These are phyloP conservation scores for Aspergillus baeticus DNA, from an alignment of 495 filamentous ascomycete species.

Conservation along the genomic window DNA sequence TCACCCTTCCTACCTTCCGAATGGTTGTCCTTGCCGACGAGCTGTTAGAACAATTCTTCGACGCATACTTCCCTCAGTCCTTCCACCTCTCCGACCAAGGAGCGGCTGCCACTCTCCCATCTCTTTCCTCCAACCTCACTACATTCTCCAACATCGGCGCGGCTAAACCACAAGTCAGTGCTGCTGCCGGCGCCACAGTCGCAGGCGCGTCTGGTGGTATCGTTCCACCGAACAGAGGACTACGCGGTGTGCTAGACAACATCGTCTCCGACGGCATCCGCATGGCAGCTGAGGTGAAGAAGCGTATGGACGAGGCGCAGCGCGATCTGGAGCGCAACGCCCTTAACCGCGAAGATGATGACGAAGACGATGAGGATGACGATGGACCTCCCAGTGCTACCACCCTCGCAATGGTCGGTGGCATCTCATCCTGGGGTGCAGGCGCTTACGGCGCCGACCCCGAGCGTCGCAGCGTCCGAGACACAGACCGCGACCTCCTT, in stretches of 20 bases:
- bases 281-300: conserved; percentile 84
- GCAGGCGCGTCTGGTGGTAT: conserved; percentile 51
- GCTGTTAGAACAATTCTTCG: conserved; percentile 92
- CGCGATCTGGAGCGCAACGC: conserved; percentile 78
- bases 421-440: conserved; percentile 46
- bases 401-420: conserved; percentile 35
- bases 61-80: conserved; percentile 72
- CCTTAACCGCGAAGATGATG: conserved; percentile 68
- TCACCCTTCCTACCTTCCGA: conserved; percentile 95
- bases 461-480: conserved; percentile 45
- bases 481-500: conserved; percentile 23
- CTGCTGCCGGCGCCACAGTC: conserved; percentile 37
- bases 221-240: conserved; percentile 66
- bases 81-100: conserved; percentile 60
- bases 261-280: conserved; percentile 97
- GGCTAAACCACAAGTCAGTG: conserved; percentile 36
- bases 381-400: conserved; percentile 28
- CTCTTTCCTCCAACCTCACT: conserved; percentile 70
- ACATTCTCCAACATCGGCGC: conserved; percentile 72
- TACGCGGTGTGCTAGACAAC: conserved; percentile 91
- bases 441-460: conserved; percentile 51
- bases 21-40: conserved; percentile 98
- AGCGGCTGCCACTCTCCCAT: conserved; percentile 52
- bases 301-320: conserved; percentile 92
- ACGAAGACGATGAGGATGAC: conserved; percentile 73